Base-by-base conservation (phyloP, 306 rosid genomes). In the Notholithocarpus densiflorus region DNA sequence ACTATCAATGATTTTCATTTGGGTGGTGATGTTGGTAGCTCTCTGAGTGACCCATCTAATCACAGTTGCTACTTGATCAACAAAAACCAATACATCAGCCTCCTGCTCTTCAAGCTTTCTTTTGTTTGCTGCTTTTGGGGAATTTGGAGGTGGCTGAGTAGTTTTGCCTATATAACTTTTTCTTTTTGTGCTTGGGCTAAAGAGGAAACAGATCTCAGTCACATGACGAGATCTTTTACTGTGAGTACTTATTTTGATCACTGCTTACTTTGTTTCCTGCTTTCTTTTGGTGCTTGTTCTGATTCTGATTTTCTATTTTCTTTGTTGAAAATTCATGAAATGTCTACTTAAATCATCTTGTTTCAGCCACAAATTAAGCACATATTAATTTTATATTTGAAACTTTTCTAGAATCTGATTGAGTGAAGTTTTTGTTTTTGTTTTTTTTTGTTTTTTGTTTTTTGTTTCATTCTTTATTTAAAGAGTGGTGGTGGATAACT, bases 1-100 rank as follows among this genome's bases (percentile, higher is more conserved):
- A 60, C 75, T 74, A 55, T 87, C 91, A 91, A 86, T 89, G 89
- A 91, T 91, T 85, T n/a, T 84, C 82, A 78, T 85, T 78, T 81
- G 81, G 87, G 75, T 88, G 79, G 69, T 86, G 81, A 72, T 86
- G 70, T 74, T 82, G 85, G 65, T 81, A 40, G 78, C 75, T 79
- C 80, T 81, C 88, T 82, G 64, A 48, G 53, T 86, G 84, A 84
- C 90, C 90, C 88, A 86, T 87, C 81, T 79, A 79, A 73, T 81
- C 80, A 80, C 76, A 74, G 79, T 72, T 71, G 56, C 85, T 66
- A 74, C 59, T 75, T 80, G 68, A 40, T 72, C 51, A 27, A 45
- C 31, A 68, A 81, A 53, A 66, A n/a, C 75, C 75, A 60, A 24
- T 31, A 74, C 43, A 56, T 34, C 72, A 29, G 57, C 13, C 20